These are phyloP conservation scores for Erigeron philadelphicus DNA, from an alignment of 140 eudicot genomes.

Conservation along the genomic window DNA sequence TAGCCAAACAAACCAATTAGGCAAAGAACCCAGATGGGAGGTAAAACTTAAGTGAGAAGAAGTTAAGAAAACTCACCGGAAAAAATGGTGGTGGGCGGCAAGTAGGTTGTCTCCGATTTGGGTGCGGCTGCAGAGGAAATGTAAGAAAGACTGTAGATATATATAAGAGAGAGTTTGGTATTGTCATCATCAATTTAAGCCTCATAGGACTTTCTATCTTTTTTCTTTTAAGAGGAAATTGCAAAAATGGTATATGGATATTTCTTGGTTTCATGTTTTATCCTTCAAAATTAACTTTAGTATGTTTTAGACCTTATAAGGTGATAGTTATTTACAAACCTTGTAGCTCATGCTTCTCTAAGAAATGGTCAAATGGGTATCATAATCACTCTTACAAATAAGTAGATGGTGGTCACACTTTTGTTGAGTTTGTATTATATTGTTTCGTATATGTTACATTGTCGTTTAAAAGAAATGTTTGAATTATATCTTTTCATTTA, in stretches of 20 bases:
- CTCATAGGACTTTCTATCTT: constrained; percentile 7
- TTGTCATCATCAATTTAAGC: constrained; percentile 17
- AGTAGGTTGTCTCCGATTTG: constrained; percentile 10
- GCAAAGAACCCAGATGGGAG: background rate
- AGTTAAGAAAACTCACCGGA: constrained; percentile 20
- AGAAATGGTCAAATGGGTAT: too few species aligned
- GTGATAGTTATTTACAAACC: too few species aligned
- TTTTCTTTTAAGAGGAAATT: constrained; percentile 11
- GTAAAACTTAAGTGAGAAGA: background rate
- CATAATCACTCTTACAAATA: too few species aligned
- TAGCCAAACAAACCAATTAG: background rate
- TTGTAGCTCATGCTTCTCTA: too few species aligned
- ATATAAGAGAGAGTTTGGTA: background rate
- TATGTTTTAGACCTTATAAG: too few species aligned
- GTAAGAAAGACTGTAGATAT: too few species aligned
- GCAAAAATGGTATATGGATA: constrained; percentile 10
- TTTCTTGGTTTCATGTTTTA: background rate
- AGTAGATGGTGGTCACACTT: too few species aligned
- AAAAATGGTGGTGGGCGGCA: constrained; percentile 4
- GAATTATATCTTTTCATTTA: too few species aligned
- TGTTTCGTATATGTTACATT: too few species aligned
- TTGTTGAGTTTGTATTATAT: too few species aligned
- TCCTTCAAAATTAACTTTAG: background rate
- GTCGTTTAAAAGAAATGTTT: too few species aligned
- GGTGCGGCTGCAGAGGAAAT: constrained; percentile 20